phyloP scores from a whole-genome alignment of 2,329 filamentous ascomycete species.

The Sporothrix pseudoabietina region DNA sequence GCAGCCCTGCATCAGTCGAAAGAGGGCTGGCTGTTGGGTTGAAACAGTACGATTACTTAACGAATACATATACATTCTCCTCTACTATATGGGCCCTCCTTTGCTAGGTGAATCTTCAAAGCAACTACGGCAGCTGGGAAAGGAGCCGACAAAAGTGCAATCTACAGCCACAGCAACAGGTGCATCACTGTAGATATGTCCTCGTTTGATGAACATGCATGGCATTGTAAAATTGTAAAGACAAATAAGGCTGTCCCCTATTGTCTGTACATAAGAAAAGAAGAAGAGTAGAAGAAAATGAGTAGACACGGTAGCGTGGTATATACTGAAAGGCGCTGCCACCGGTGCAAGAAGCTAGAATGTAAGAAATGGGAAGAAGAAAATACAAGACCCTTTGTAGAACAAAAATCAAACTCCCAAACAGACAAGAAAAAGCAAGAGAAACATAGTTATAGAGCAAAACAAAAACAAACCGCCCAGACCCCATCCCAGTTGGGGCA shows the following conservation, averaged over 20 bases:
- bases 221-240: background rate
- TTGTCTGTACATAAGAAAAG: background rate
- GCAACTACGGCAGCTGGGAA: no score
- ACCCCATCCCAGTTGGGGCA: background rate
- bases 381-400: background rate
- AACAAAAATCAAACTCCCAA: background rate
- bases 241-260: background rate
- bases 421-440: background rate
- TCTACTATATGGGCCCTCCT: background rate
- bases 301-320: slow-evolving; percentile 11
- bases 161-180: no score
- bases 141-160: no score
- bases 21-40: background rate
- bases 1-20: background rate
- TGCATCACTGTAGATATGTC: background rate
- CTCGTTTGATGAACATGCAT: background rate
- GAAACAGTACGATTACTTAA: background rate
- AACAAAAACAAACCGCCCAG: background rate
- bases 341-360: slow-evolving; percentile 6
- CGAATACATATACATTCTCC: background rate
- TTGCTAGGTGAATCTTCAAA: background rate
- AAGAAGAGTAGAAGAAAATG: background rate
- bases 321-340: slow-evolving; percentile 1
- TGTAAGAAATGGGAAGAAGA: background rate
- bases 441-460: background rate